These are phyloP conservation scores for Aspergillus arachidicola DNA, from an alignment of 2,329 filamentous ascomycete species.

Conservation along the genomic window DNA sequence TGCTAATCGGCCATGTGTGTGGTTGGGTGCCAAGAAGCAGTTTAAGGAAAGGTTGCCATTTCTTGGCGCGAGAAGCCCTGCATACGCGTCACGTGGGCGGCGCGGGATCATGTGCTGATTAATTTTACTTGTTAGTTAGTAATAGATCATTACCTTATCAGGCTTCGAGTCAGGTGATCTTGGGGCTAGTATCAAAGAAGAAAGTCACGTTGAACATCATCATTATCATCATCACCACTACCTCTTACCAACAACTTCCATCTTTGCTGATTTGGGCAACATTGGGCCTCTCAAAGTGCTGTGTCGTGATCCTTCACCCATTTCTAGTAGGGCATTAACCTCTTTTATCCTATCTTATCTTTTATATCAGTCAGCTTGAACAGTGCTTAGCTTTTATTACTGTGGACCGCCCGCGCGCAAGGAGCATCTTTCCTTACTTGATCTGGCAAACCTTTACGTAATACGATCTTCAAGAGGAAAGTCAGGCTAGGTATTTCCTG, in stretches of 20 bases:
- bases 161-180: not conserved
- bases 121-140: no score
- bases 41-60: not conserved
- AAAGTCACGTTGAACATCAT: conserved; percentile 2
- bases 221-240: not conserved
- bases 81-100: not conserved
- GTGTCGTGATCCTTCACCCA: not conserved
- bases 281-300: not conserved
- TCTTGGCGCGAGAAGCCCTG: not conserved
- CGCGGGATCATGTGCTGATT: not conserved
- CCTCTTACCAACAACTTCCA: not conserved
- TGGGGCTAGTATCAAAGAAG: not conserved
- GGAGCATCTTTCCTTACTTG: not conserved
- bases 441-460: not conserved
- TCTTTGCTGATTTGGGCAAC: not conserved
- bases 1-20: not conserved
- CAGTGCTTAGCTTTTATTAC: not conserved
- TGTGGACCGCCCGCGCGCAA: not conserved
- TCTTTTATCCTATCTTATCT: not conserved
- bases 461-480: not conserved
- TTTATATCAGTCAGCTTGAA: not conserved
- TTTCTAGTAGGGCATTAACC: not conserved
- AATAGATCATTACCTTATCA: not conserved
- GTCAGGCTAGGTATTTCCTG: not conserved
- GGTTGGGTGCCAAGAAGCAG: not conserved